Evolutionary conservation across 345 rosid genomes (phyloP).

Genomic region (Turritis glabra): DNA sequence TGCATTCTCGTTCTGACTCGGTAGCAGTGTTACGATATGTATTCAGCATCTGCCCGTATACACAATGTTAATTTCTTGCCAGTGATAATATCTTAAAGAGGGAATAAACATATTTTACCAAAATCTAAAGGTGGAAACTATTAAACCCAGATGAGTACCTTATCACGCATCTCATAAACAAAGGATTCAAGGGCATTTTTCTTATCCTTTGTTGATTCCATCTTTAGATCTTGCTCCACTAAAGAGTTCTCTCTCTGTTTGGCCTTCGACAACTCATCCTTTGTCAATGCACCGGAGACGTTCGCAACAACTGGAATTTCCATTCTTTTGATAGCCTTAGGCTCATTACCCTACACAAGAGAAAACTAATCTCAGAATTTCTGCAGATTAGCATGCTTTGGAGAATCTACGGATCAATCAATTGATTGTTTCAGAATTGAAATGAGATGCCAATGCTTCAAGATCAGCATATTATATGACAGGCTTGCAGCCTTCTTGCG

Average conservation of each 20-base stretch:
- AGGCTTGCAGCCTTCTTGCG: background rate
- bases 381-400: slow-evolving; percentile 4
- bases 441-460: slow-evolving; percentile 8
- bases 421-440: background rate
- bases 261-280: slow-evolving; percentile 56
- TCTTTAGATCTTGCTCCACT: slow-evolving; percentile 63
- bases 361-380: slow-evolving; percentile 17
- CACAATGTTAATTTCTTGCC: background rate
- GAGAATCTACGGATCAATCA: slow-evolving; percentile 7
- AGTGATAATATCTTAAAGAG: slow-evolving; percentile 3
- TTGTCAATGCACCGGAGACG: slow-evolving; percentile 54
- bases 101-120: background rate
- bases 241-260: slow-evolving; percentile 57
- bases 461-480: slow-evolving; percentile 4
- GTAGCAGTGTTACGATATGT: slow-evolving; percentile 58
- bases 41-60: slow-evolving; percentile 55
- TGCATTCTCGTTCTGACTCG: slow-evolving; percentile 59
- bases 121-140: background rate
- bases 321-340: slow-evolving; percentile 47
- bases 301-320: slow-evolving; percentile 58
- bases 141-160: slow-evolving; percentile 46
- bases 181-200: slow-evolving; percentile 78
- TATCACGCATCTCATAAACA: slow-evolving; percentile 84
- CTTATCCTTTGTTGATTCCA: slow-evolving; percentile 70
- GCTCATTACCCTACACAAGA: slow-evolving; percentile 48